Conservation (phyloP, 768 basidiomycete species). For the Trametes elegans region DNA sequence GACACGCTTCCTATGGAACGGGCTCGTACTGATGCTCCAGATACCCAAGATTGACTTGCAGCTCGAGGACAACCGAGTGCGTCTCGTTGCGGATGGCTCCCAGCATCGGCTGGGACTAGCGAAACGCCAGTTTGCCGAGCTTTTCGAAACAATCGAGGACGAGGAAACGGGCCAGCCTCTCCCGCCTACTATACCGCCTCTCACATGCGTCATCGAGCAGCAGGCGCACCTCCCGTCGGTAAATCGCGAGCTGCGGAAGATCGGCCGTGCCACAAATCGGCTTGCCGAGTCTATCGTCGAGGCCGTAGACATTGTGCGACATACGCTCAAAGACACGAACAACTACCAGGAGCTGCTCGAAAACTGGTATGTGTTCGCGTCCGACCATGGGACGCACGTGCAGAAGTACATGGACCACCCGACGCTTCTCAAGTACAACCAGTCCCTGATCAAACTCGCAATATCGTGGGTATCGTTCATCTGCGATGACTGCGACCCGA, state of each 20-base stretch:
- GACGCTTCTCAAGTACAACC: conserved; percentile 72
- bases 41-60: conserved; percentile 79
- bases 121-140: conserved; percentile 72
- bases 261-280: conserved; percentile 83
- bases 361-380: conserved; percentile 96
- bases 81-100: conserved; percentile 88
- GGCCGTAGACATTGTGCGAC: conserved; percentile 85
- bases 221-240: conserved; percentile 91
- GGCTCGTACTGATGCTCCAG: conserved; percentile 75
- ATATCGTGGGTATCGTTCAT: conserved; percentile 99
- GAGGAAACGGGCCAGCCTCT: conserved; percentile 59
- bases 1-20: conserved; percentile 88
- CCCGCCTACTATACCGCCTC: conserved; percentile 40
- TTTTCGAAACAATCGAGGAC: conserved; percentile 48
- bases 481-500: conserved; percentile 95
- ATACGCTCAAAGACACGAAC: conserved; percentile 53
- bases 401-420: conserved; percentile 83
- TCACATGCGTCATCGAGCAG: conserved; percentile 63
- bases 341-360: conserved; percentile 84
- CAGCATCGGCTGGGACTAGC: conserved; percentile 70
- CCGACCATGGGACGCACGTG: conserved; percentile 90
- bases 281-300: conserved; percentile 92
- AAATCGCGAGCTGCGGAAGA: conserved; percentile 87
- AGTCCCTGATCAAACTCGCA: conserved; percentile 81
- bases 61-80: conserved; percentile 73